Percentiles rank a stretch among this genome's conserved stretches.
These are phyloP conservation scores for Eucalyptus microcorys DNA, from an alignment of 345 rosid species.

Conservation along the genomic window DNA sequence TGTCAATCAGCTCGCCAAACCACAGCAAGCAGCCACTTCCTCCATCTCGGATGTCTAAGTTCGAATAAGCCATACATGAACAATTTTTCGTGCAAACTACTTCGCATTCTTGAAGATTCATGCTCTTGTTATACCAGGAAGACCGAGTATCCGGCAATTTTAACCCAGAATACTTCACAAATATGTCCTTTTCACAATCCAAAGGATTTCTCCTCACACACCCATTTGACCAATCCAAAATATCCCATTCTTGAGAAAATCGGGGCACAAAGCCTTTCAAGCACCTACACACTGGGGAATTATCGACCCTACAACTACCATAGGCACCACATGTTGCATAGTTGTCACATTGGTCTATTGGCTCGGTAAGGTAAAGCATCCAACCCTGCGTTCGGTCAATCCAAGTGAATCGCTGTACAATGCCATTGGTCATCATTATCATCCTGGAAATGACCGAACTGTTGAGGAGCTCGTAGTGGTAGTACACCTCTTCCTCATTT, in stretches of 20 bases:
- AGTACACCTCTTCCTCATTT: conserved; percentile 13
- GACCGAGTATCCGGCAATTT: conserved; percentile 31
- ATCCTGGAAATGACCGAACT: conserved; percentile 12
- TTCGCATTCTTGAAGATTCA: conserved; percentile 20
- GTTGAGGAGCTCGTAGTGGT: conserved; percentile 5
- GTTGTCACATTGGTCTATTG: conserved; percentile 26
- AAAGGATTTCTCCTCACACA: conserved; percentile 23
- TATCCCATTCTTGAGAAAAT: conserved; percentile 10
- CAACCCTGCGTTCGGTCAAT: conserved; percentile 9
- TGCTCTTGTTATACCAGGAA: conserved; percentile 3
- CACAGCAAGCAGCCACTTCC: conserved; percentile 1
- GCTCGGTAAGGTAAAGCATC: conserved; percentile 11
- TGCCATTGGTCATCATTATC: conserved; percentile 6
- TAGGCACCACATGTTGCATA: conserved; percentile 24
- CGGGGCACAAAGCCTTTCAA: conserved; percentile 29
- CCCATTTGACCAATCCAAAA: conserved; percentile 20
- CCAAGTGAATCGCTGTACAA: conserved; percentile 23
- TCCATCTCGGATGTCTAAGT: conserved; percentile 19
- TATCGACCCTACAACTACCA: conserved; percentile 21
- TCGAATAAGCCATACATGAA: conserved; percentile 39
- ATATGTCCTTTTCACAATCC: conserved; percentile 17
- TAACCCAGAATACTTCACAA: conserved; percentile 2
- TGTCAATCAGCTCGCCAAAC: background rate
- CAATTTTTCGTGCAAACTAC: conserved; percentile 20
- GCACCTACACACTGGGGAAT: conserved; percentile 22